phyloP scores from a whole-genome alignment of 2,329 filamentous ascomycete species.

The Trichoderma aggressivum region DNA sequence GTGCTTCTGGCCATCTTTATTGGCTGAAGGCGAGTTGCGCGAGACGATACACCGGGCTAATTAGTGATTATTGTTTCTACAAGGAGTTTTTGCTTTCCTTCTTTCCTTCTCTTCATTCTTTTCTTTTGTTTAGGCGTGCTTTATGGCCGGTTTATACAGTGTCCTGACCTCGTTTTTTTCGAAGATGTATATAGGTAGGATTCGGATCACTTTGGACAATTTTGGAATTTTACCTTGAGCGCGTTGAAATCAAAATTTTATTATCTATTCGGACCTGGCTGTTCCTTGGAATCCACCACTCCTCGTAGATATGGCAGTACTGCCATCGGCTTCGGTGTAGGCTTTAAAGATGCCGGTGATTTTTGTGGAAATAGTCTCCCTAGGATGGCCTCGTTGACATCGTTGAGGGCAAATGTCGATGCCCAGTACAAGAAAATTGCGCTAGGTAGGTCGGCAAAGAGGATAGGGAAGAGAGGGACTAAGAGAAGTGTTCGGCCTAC shows the following conservation, averaged over 20 bases:
- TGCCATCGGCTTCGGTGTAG: slow-evolving; percentile 13
- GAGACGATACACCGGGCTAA: slow-evolving; percentile 3
- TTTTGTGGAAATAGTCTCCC: slow-evolving; percentile 24
- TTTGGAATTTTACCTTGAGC: not conserved
- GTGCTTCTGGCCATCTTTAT: slow-evolving; percentile 83
- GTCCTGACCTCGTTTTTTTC: slow-evolving; percentile 1
- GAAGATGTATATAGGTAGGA: slow-evolving; percentile 19
- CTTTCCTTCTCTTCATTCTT: slow-evolving; percentile 8
- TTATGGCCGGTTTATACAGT: slow-evolving; percentile 12
- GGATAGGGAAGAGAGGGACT: slow-evolving; percentile 34
- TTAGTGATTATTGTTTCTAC: not conserved
- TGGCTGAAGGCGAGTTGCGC: slow-evolving; percentile 37
- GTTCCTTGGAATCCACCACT: not conserved
- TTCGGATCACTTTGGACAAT: slow-evolving; percentile 13
- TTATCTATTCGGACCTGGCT: slow-evolving; percentile 9
- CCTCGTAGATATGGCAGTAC: slow-evolving; percentile 26
- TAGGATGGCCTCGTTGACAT: slow-evolving; percentile 34
- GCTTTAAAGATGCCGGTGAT: slow-evolving; percentile 19
- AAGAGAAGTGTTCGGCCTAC: slow-evolving; percentile 33
- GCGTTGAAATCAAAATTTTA: slow-evolving; percentile 17
- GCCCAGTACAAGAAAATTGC: slow-evolving; percentile 43
- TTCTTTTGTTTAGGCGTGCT: not conserved
- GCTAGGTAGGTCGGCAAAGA: slow-evolving; percentile 36
- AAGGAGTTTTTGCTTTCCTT: slow-evolving; percentile 18
- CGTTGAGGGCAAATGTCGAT: slow-evolving; percentile 34